Conservation (phyloP, 495 filamentous ascomycete species). For the Chaetomium tenue region DNA sequence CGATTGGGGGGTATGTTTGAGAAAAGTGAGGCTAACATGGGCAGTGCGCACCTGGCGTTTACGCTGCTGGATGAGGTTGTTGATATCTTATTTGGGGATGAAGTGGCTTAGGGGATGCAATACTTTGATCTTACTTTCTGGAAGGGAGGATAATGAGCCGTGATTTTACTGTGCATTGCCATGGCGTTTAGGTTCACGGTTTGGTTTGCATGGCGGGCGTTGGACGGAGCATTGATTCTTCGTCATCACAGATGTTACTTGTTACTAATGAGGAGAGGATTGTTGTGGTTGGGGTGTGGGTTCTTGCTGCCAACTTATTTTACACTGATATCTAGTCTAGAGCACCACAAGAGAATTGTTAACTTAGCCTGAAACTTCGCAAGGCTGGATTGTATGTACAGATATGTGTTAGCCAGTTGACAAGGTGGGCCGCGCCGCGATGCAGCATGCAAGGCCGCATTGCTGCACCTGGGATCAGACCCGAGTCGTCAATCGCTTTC, state of each 20-base stretch:
- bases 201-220: constrained; percentile 11
- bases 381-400: neutral
- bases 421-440: neutral
- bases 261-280: neutral
- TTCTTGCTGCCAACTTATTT: neutral
- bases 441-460: constrained; percentile 8
- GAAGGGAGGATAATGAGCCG: too few species aligned
- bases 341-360: too few species aligned
- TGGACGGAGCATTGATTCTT: neutral
- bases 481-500: neutral
- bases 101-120: neutral
- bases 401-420: neutral
- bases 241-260: neutral
- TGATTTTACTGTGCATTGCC: constrained; percentile 1
- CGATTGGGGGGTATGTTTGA: neutral
- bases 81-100: constrained; percentile 62
- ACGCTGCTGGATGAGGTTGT: constrained; percentile 77
- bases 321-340: too few species aligned
- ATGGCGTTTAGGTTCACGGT: neutral
- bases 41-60: constrained; percentile 72
- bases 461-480: neutral
- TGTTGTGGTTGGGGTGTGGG: neutral
- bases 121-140: too few species aligned
- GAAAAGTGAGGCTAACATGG: constrained; percentile 13
- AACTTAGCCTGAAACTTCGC: neutral